A percentile compares a stretch with the other conserved stretches of the same genome.
These are phyloP conservation scores for Panus rudis DNA, from an alignment of 768 basidiomycete genomes.

Conservation along the genomic window DNA sequence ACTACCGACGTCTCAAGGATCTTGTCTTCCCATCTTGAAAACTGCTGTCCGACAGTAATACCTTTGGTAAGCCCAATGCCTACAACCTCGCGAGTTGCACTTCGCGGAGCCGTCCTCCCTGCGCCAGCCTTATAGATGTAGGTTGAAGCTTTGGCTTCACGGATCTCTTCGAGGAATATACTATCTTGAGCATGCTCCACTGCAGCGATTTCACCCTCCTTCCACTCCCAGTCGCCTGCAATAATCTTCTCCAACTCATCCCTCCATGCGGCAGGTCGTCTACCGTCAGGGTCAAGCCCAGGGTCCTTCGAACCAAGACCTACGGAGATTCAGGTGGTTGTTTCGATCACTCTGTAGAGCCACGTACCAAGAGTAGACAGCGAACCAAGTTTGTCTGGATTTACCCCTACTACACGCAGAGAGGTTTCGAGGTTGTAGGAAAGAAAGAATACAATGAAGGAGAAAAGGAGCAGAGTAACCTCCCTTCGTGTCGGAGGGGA, in stretches of 20 bases:
- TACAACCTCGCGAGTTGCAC: constrained; percentile 13
- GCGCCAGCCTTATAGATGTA: constrained; percentile 18
- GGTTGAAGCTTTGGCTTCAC: constrained; percentile 27
- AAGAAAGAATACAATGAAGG: constrained; percentile 57
- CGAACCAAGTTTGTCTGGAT: constrained; percentile 18
- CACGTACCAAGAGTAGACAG: constrained; percentile 12
- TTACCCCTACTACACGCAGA: constrained; percentile 37
- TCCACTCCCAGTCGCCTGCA: constrained; percentile 66
- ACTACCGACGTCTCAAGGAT: constrained; percentile 51
- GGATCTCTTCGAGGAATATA: constrained; percentile 30
- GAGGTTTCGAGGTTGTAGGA: constrained; percentile 71
- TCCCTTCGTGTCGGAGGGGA: constrained; percentile 70
- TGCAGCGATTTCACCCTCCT: constrained; percentile 50
- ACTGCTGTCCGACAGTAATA: constrained; percentile 42
- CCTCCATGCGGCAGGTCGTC: constrained; percentile 43
- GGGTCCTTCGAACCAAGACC: constrained; percentile 22
- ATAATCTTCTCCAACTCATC: constrained; percentile 56
- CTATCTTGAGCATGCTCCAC: constrained; percentile 28
- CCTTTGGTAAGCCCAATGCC: constrained; percentile 19
- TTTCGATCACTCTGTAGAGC: background rate
- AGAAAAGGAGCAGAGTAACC: constrained; percentile 58
- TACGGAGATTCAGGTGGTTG: constrained; percentile 3
- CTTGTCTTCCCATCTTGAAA: constrained; percentile 44
- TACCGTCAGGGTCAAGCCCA: constrained; percentile 44
- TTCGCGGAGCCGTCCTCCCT: constrained; percentile 8